phyloP scores from a whole-genome alignment of 257 asterid genomes.

The Mentha longifolia region DNA sequence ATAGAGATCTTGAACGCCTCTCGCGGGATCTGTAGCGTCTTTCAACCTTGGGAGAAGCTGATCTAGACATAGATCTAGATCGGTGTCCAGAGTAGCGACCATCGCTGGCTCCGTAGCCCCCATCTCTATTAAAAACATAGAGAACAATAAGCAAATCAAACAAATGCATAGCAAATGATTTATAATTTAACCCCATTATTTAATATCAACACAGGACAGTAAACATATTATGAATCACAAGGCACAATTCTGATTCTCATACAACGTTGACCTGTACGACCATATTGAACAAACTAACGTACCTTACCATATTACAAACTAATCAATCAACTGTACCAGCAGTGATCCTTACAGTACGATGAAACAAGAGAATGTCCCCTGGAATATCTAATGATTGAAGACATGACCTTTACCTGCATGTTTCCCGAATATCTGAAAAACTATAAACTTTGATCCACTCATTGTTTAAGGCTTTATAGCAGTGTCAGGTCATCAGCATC shows the following conservation, averaged over 20 bases:
- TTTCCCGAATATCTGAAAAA: constrained; percentile 58
- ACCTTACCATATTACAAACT: too few species aligned
- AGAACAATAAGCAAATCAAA: neutral
- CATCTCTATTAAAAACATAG: neutral
- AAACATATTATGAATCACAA: constrained; percentile 9
- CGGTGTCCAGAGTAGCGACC: neutral
- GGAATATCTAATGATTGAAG: constrained; percentile 48
- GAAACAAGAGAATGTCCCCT: constrained; percentile 29
- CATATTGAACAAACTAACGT: too few species aligned
- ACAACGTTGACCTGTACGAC: constrained; percentile 15
- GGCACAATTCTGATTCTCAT: constrained; percentile 10
- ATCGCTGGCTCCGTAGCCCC: constrained; percentile 2
- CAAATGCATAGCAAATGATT: too few species aligned
- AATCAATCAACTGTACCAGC: constrained; percentile 24
- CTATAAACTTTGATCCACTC: constrained; percentile 64
- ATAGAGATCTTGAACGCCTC: constrained; percentile 37
- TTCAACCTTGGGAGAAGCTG: neutral
- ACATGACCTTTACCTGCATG: constrained; percentile 49
- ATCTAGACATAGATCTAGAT: constrained; percentile 19
- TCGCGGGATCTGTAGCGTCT: constrained; percentile 1
- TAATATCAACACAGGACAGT: neutral
- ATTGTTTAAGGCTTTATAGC: constrained; percentile 64
- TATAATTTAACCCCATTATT: neutral
- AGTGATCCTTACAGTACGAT: constrained; percentile 18
- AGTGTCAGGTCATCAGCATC: constrained; percentile 65